phyloP scores from a whole-genome alignment of 306 rosid species.

The Trifolium pratense region DNA sequence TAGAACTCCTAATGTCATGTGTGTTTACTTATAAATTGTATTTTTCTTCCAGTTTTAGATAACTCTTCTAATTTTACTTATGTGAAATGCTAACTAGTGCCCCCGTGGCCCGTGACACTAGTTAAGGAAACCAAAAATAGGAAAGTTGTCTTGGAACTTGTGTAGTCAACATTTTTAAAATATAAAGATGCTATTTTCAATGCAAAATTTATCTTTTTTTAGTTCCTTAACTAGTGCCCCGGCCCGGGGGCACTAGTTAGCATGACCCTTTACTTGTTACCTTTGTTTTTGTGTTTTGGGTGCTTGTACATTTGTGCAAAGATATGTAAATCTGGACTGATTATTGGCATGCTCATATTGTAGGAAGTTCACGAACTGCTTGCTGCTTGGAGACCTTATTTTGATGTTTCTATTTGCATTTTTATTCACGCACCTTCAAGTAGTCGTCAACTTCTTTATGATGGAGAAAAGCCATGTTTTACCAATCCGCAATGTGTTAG shows the following conservation, averaged over 20 bases:
- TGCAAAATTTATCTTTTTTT: too few species aligned
- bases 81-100: neutral
- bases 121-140: too few species aligned
- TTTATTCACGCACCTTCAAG: conserved; percentile 82
- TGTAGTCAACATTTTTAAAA: too few species aligned
- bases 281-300: conserved; percentile 26
- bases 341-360: conserved; percentile 35
- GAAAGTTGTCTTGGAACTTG: too few species aligned
- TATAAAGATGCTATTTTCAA: too few species aligned
- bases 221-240: too few species aligned
- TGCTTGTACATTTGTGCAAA: conserved; percentile 12
- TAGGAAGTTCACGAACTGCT: conserved; percentile 96
- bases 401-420: conserved; percentile 76
- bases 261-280: neutral
- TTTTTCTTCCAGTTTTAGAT: conserved; percentile 31
- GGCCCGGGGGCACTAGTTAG: too few species aligned
- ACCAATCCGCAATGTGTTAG: conserved; percentile 56
- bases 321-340: conserved; percentile 38
- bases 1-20: conserved; percentile 10
- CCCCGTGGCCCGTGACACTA: too few species aligned
- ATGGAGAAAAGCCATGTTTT: conserved; percentile 73
- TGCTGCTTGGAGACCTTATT: conserved; percentile 79
- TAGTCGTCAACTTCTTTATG: conserved; percentile 79
- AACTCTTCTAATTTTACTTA: conserved; percentile 29
- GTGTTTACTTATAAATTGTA: neutral